Percentiles rank a stretch among this genome's conserved stretches.
Conservation (phyloP, 1,284 basidiomycete species). For the Cutaneotrichosporon arboriforme region DNA sequence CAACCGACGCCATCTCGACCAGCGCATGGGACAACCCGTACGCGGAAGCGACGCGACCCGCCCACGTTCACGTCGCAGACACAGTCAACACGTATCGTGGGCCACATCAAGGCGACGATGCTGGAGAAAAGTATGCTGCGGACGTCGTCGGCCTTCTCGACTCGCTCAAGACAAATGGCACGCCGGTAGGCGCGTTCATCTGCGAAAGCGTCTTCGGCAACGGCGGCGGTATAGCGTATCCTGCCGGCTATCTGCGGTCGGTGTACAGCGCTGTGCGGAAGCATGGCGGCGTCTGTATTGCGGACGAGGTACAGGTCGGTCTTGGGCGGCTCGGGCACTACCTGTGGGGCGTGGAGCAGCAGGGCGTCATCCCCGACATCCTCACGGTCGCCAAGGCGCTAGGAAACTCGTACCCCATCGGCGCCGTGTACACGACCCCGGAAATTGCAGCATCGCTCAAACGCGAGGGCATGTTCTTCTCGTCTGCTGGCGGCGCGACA, state of each 20-base stretch:
- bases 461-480: constrained; percentile 18
- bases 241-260: background rate
- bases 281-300: constrained; percentile 11
- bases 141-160: background rate
- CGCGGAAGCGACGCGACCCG: constrained; percentile 1
- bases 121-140: background rate
- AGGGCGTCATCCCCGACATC: constrained; percentile 11
- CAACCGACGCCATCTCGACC: constrained; percentile 8
- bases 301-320: constrained; percentile 16
- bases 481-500: constrained; percentile 22
- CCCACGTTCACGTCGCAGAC: constrained; percentile 5
- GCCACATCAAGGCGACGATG: background rate
- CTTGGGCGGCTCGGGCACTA: constrained; percentile 11
- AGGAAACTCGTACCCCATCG: constrained; percentile 11
- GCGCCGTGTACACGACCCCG: constrained; percentile 9
- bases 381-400: constrained; percentile 11
- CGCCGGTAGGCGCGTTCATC: constrained; percentile 9
- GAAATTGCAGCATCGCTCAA: constrained; percentile 8
- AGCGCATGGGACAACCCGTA: constrained; percentile 10
- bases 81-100: constrained; percentile 12
- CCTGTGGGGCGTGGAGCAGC: constrained; percentile 7
- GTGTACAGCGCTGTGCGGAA: constrained; percentile 5
- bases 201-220: constrained; percentile 15
- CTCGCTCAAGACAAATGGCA: background rate
- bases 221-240: constrained; percentile 11